These are phyloP conservation scores for Dioscorea zingiberensis DNA, from an alignment of 106 monocot genomes.

Conservation along the genomic window DNA sequence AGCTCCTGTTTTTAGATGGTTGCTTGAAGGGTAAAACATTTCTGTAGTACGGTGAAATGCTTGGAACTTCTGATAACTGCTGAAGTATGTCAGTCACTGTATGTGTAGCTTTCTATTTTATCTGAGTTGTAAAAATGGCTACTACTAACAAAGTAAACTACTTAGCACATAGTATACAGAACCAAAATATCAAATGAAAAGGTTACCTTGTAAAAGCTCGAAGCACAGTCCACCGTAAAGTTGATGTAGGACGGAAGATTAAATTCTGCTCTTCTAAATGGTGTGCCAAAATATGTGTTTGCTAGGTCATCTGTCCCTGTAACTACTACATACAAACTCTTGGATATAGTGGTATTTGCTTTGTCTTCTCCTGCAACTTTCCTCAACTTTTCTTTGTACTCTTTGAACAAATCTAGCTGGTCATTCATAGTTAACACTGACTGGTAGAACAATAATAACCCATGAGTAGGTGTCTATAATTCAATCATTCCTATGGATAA, in stretches of 20 bases:
- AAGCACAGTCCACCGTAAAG: constrained; percentile 27
- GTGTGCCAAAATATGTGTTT: constrained; percentile 56
- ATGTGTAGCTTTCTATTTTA: no score
- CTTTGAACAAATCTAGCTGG: constrained; percentile 33
- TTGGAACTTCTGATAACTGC: no score
- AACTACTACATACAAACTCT: constrained; percentile 23
- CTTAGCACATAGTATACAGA: no score
- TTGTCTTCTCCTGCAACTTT: constrained; percentile 25
- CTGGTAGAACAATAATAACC: neutral
- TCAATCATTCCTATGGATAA: neutral
- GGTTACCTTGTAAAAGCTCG: constrained; percentile 40
- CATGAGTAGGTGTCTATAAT: neutral
- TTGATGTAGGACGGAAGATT: constrained; percentile 42
- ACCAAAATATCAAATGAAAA: no score
- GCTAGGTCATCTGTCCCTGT: constrained; percentile 63
- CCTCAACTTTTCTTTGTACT: constrained; percentile 45
- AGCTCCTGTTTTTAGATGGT: no score
- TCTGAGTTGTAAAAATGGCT: no score
- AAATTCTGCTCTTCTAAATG: constrained; percentile 28
- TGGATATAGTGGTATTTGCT: constrained; percentile 18
- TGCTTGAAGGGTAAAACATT: no score
- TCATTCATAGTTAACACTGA: constrained; percentile 23
- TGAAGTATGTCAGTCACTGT: no score
- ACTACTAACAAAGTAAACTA: no score
- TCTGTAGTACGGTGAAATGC: no score